Evolutionary conservation across 768 basidiomycete genomes (phyloP), one percentile per base, ranked within the genome.

Genomic region (Brasilioporus rufonigricans): DNA sequence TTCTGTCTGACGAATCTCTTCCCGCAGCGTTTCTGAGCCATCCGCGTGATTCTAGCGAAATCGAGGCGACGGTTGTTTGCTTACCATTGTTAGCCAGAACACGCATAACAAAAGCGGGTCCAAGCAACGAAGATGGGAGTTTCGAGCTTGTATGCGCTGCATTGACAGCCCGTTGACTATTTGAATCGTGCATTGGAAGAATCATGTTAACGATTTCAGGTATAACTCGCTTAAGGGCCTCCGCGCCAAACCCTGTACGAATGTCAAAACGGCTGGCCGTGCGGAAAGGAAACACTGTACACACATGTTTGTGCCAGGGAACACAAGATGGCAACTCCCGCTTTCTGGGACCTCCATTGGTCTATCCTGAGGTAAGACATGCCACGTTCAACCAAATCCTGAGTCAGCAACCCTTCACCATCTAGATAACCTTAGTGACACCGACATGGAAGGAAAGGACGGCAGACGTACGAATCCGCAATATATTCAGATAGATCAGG

Each of bases 21-120:
- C 52, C 19, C 63, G 63, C 13, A 64, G 53, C 27, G 40, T 55
- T 52, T 64, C 63, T 64, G 41, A 9, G 4, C 21, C 2, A 43
- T 45, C 5, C 26, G 5, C 19, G 58, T 16, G 40, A 24, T 32
- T 44, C 21, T 11, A 5, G 16, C 46, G 9, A 35, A 33, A 33
- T 23, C 2, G 21, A 31, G 21, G 2, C 14, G 21, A 11, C 12
- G 21, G 1, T 1, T 19, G n/a, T 33, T 31, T 16, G 13, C 45
- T 47, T 27, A 53, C 52, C 52, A 33, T 53, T 53, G 31, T 53
- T 53, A n/a, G 52, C 52, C 16, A 53, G 13, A 21, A 47, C 31
- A 19, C 52, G 52, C 29, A 53, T 10, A 4, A 53, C 52, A 16
- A 53, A 53, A 16, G 45, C 31, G 18, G 52, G 45, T 11, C 52